Percentiles rank a stretch among this genome's conserved stretches.
These are phyloP conservation scores for Biancaea sappan DNA, from an alignment of 306 rosid species.

Conservation along the genomic window DNA sequence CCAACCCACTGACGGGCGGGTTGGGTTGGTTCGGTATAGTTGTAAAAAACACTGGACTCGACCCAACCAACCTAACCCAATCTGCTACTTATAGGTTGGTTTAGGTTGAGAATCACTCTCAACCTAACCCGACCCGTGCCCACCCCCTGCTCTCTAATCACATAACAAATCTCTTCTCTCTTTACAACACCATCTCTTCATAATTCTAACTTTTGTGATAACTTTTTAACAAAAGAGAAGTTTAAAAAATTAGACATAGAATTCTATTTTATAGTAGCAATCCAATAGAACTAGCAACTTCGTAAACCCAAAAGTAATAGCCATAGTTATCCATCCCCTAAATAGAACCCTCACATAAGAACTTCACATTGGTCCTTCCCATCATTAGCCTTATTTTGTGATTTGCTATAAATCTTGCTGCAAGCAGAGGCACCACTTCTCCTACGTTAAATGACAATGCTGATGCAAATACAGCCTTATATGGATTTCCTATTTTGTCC, in stretches of 20 bases:
- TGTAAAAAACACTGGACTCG: too few species aligned
- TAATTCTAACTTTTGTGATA: too few species aligned
- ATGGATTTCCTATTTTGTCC: conserved; percentile 26
- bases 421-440: conserved; percentile 25
- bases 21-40: too few species aligned
- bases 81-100: too few species aligned
- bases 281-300: not conserved
- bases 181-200: not conserved
- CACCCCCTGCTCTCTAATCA: too few species aligned
- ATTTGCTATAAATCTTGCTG: not conserved
- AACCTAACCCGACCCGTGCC: too few species aligned
- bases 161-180: not conserved
- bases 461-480: conserved; percentile 24
- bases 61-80: too few species aligned
- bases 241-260: not conserved
- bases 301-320: conserved; percentile 33
- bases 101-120: too few species aligned
- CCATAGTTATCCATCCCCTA: conserved; percentile 41
- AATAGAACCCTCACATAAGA: conserved; percentile 24
- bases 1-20: too few species aligned
- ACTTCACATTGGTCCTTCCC: not conserved
- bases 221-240: too few species aligned
- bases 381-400: conserved; percentile 2
- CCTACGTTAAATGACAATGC: conserved; percentile 21
- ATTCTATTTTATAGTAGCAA: not conserved